Evolutionary conservation across 2,329 filamentous ascomycete genomes (phyloP), one percentile per base, ranked within the genome.

Genomic region (Penicillium glabrum): DNA sequence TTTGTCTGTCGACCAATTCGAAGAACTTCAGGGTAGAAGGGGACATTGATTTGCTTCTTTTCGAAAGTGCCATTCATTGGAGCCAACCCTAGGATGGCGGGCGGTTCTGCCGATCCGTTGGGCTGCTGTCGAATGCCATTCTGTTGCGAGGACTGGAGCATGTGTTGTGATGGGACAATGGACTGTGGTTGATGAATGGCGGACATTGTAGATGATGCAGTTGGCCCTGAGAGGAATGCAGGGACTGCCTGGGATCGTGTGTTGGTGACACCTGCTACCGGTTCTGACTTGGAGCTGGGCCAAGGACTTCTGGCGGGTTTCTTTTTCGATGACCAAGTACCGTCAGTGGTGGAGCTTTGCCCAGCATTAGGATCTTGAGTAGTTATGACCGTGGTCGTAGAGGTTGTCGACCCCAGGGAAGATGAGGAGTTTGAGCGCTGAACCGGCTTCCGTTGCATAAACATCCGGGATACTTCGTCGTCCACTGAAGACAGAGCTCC

Each of bases 41-140:
- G 95, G 2, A 99, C 91, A 33, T 85, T 90, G 66, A 99, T 98
- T 44, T 93, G 95, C 78, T 99, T 99, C 69, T 92, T 88, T 74
- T 98, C 95, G 72, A 99, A 99, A 1, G 93, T 98, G 57, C 91
- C 91, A 70, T 99, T 99, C 68, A 98, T 86, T 0, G 95, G 96
- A 6, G 93, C 79, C 5, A 99, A 84, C 60, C 92, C 91, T 43
- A 97, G 83, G 23, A 97, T 87, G 0, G 92, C 91, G 51, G 90
- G 86, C 6, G 85, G 84, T 55, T 88, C 86, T 19, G 73, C 69
- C 33, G 80, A 68, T 51, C 82, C 70, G 59, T 72, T 71, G 26
- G 75, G 61, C 63, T 73, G 56, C 64, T 73, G 56, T 63, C 79
- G 73, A 54, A 75, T 74, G 51, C 85, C 86, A 79, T 89, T 89